phyloP scores from a whole-genome alignment of 176 grass and related monocot species.

The Pharus latifolius region DNA sequence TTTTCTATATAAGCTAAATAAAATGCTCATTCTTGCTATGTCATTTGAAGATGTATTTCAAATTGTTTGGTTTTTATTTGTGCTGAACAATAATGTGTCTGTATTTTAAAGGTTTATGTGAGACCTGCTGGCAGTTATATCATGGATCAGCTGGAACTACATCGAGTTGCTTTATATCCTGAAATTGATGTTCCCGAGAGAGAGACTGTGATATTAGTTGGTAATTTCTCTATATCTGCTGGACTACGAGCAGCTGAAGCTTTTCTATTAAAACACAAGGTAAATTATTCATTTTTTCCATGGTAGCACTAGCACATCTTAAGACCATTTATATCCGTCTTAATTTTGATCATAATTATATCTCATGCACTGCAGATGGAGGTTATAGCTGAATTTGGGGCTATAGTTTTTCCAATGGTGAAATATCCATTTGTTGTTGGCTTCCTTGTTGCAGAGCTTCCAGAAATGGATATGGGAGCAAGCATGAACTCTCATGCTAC shows the following conservation, averaged over 20 bases:
- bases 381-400: slow-evolving; percentile 46
- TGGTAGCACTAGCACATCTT: background rate
- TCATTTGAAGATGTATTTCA: background rate
- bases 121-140: slow-evolving; percentile 78
- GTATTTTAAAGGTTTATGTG: slow-evolving; percentile 53
- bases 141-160: slow-evolving; percentile 71
- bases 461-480: slow-evolving; percentile 27
- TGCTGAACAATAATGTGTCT: background rate
- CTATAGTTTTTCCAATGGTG: slow-evolving; percentile 68
- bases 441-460: slow-evolving; percentile 76
- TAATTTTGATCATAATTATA: background rate
- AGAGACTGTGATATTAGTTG: slow-evolving; percentile 39
- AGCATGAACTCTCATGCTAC: background rate
- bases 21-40: background rate
- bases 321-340: background rate
- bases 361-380: slow-evolving; percentile 44
- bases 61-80: background rate
- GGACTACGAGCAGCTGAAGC: slow-evolving; percentile 55
- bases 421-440: slow-evolving; percentile 88
- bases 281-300: slow-evolving; percentile 13
- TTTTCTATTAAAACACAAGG: slow-evolving; percentile 39
- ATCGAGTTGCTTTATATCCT: slow-evolving; percentile 39
- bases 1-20: background rate
- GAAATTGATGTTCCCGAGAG: slow-evolving; percentile 31
- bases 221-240: slow-evolving; percentile 53